A percentile compares a stretch with the other conserved stretches of the same genome.
phyloP scores from a whole-genome alignment of 352 stramenopile genomes.

The Pythium oligandrum region DNA sequence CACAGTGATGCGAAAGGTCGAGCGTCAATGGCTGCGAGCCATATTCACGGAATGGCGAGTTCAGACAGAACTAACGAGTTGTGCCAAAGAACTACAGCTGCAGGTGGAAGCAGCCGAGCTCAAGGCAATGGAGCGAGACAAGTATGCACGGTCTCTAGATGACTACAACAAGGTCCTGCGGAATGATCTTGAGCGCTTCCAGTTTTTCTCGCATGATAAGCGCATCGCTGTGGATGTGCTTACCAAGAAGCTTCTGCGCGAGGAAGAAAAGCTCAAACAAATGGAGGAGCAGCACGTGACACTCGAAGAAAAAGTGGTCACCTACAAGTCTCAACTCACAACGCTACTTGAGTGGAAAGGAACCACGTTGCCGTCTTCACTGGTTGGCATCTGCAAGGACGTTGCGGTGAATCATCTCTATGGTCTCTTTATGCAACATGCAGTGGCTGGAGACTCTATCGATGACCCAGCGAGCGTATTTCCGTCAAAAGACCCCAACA shows the following conservation, averaged over 20 bases:
- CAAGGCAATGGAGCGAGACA: constrained; percentile 49
- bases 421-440: constrained; percentile 47
- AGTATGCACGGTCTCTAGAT: constrained; percentile 57
- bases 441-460: background rate
- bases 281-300: constrained; percentile 55
- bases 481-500: too few species aligned
- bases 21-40: constrained; percentile 34
- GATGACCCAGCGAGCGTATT: too few species aligned
- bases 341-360: constrained; percentile 56
- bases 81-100: constrained; percentile 40
- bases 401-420: constrained; percentile 37
- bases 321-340: constrained; percentile 37
- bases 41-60: constrained; percentile 45
- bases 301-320: constrained; percentile 43
- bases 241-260: constrained; percentile 65
- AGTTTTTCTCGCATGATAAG: constrained; percentile 79
- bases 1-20: constrained; percentile 38
- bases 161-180: constrained; percentile 72
- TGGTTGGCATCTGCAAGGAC: constrained; percentile 52
- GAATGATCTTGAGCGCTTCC: constrained; percentile 65
- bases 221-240: constrained; percentile 70
- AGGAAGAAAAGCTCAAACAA: constrained; percentile 56
- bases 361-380: constrained; percentile 32
- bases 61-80: constrained; percentile 25
- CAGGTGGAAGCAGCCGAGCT: constrained; percentile 51